Evolutionary conservation across 1,139 yeast genomes (phyloP).

Genomic region (Yamadazyma dushanensis): DNA sequence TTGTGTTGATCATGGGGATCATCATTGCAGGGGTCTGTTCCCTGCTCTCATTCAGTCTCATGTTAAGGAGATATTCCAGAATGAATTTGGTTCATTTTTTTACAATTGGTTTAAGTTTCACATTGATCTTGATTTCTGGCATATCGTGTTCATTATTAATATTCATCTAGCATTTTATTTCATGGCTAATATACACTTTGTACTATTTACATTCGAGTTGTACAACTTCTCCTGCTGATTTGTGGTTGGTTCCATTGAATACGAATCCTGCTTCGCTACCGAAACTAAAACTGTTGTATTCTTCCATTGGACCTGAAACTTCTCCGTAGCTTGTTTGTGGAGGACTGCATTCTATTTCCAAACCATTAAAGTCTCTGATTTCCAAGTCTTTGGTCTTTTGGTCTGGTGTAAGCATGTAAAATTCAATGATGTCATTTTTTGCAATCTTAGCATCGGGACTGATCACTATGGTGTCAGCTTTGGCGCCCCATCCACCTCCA

Average conservation of each 20-base stretch:
- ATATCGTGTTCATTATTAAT: constrained; percentile 9
- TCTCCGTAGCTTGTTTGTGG: constrained; percentile 26
- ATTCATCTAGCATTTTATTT: constrained; percentile 7
- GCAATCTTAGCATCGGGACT: constrained; percentile 53
- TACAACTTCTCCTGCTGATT: constrained; percentile 41
- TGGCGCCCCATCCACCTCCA: constrained; percentile 70
- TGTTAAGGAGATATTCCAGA: constrained; percentile 12
- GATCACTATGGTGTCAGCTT: constrained; percentile 57
- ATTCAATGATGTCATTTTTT: constrained; percentile 48
- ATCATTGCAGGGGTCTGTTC: constrained; percentile 32
- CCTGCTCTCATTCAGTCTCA: constrained; percentile 13
- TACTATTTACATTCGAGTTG: constrained; percentile 1
- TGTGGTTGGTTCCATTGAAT: constrained; percentile 38
- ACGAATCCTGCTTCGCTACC: constrained; percentile 50
- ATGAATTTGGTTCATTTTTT: constrained; percentile 14
- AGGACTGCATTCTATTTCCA: constrained; percentile 33
- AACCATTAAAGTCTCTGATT: constrained; percentile 10
- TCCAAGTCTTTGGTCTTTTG: constrained; percentile 19
- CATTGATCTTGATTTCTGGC: constrained; percentile 10
- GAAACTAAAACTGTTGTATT: constrained; percentile 36
- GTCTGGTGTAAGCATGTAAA: constrained; percentile 47
- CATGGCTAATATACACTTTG: background rate
- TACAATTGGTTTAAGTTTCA: constrained; percentile 13
- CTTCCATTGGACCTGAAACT: constrained; percentile 10
- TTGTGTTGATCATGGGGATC: constrained; percentile 35